Percentiles rank a stretch among this genome's conserved stretches.
Evolutionary conservation across 805 yeast genomes (phyloP).

Genomic region (Saturnispora mendoncae): DNA sequence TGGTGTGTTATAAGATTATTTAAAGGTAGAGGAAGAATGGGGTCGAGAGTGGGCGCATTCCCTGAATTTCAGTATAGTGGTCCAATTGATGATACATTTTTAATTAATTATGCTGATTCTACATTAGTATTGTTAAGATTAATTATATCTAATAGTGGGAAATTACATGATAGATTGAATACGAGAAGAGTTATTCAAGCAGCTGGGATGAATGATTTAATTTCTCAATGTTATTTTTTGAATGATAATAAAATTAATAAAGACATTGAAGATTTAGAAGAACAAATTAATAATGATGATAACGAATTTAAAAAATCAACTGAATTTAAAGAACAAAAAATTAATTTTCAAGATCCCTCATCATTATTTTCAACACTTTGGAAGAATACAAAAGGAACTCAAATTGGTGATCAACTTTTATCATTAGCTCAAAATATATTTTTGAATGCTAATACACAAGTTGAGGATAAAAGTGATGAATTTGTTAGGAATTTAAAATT

Average conservation of each 20-base stretch:
- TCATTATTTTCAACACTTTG: conserved; percentile 56
- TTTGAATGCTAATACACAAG: conserved; percentile 35
- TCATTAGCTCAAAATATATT: conserved; percentile 61
- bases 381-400: conserved; percentile 47
- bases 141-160: conserved; percentile 33
- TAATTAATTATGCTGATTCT: conserved; percentile 46
- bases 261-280: conserved; percentile 34
- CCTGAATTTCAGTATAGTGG: conserved; percentile 60
- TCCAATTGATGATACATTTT: conserved; percentile 48
- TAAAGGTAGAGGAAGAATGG: conserved; percentile 76
- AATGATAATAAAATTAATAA: conserved; percentile 35
- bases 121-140: conserved; percentile 44
- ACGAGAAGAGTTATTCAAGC: conserved; percentile 37
- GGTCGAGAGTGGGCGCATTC: conserved; percentile 87
- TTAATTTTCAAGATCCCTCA: conserved; percentile 63
- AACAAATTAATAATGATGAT: conserved; percentile 35
- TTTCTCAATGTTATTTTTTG: conserved; percentile 31
- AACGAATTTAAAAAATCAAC: conserved; percentile 31
- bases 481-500: conserved; percentile 45
- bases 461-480: conserved; percentile 29
- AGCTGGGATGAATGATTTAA: conserved; percentile 34
- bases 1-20: conserved; percentile 25
- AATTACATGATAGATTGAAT: conserved; percentile 36
- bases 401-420: conserved; percentile 49
- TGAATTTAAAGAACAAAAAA: conserved; percentile 33